Evolutionary conservation across 2,329 filamentous ascomycete species (phyloP), one percentile per base, ranked within the genome.

Genomic region (Pseudomassariella vexata): DNA sequence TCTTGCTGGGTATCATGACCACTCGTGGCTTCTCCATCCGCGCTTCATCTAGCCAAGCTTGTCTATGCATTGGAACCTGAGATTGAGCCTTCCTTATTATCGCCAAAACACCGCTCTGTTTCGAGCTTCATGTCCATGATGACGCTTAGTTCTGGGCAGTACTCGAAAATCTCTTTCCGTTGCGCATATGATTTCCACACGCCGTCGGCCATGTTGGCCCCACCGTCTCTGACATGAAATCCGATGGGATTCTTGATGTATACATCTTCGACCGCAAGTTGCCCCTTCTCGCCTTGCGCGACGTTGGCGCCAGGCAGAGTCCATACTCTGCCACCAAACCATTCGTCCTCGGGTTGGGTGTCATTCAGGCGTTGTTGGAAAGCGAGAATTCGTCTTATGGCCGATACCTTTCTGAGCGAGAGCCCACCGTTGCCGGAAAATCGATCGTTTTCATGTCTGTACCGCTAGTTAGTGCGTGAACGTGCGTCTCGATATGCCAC

Each of bases 71-170:
- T n/a, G n/a, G n/a, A n/a, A n/a, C n/a, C n/a, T n/a, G n/a, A n/a
- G n/a, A n/a, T n/a, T n/a, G n/a, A n/a, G 21, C 33, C 33, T n/a
- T 25, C n/a, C n/a, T 31, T 35, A 30, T 57, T 50, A 40, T 63
- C 59, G 7, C 49, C 55, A 0, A 47, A 39, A 43, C 68, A 72
- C 12, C 65, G 53, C 49, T 70, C 62, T 25, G 60, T 49, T 52
- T 70, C 65, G 9, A 73, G 51, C 49, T 72, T 73, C 72, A 76
- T 76, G 24, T 69, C 63, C 59, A 75, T 62, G 36, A 73, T 67
- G 47, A 76, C 57, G 40, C 59, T 64, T 14, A 76, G 48, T 49
- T 76, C 72, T 2, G 72, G 73, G 39, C 73, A 76, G 50, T 76
- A 76, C 12, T 66, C 56, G 40, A 73, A 68, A 16, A 73, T 70